A percentile compares a stretch with the other conserved stretches of the same genome.
These are phyloP conservation scores for Cordyceps javanica DNA, from an alignment of 2,329 filamentous ascomycete species.

Conservation along the genomic window DNA sequence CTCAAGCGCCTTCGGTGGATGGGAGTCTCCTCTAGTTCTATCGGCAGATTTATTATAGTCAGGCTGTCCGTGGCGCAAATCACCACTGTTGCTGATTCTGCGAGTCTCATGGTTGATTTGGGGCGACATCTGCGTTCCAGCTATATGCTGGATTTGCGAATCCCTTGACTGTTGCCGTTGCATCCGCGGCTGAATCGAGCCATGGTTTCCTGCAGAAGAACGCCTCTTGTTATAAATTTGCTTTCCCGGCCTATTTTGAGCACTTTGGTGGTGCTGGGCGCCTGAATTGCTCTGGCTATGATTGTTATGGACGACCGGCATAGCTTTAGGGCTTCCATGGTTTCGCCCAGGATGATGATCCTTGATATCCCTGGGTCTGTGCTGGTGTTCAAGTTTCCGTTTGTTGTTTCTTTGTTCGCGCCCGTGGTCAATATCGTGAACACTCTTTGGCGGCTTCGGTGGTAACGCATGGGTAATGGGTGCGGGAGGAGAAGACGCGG, in stretches of 20 bases:
- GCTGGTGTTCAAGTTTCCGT: constrained; percentile 8
- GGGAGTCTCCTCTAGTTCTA: background rate
- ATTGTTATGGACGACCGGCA: background rate
- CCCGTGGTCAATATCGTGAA: constrained; percentile 4
- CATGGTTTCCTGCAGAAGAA: background rate
- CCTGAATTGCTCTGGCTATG: background rate
- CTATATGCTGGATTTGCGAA: background rate
- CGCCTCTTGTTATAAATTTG: background rate
- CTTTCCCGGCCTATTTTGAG: background rate
- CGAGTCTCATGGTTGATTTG: background rate
- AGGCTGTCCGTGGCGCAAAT: background rate
- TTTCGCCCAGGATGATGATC: constrained; percentile 9
- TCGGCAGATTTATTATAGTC: background rate
- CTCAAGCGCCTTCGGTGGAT: background rate
- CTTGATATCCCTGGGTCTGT: constrained; percentile 4
- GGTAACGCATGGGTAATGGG: background rate
- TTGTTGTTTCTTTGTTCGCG: constrained; percentile 10
- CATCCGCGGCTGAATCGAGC: background rate
- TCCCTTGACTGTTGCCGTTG: constrained; percentile 1
- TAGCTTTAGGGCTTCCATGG: background rate
- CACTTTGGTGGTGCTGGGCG: background rate
- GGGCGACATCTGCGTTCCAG: background rate
- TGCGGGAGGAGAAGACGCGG: background rate
- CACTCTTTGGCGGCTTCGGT: constrained; percentile 13
- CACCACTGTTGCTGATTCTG: constrained; percentile 1